phyloP scores from a whole-genome alignment of 2,329 filamentous ascomycete species.

The Amphichorda felina region DNA sequence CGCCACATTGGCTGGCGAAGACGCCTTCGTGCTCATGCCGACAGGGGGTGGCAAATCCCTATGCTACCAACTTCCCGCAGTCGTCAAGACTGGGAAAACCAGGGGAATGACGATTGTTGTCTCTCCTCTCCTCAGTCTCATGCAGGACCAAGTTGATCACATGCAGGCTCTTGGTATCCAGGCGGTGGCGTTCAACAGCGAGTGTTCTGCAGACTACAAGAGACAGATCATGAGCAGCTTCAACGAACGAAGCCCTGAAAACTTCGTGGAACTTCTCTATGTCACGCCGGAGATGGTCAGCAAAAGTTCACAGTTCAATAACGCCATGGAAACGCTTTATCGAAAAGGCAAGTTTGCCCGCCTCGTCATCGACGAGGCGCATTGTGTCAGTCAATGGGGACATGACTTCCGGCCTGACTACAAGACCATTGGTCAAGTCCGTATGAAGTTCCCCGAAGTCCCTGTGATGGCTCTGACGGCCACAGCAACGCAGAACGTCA shows the following conservation, averaged over 20 bases:
- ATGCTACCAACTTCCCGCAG: constrained; percentile 88
- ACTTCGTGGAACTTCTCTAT: constrained; percentile 77
- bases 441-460: constrained; percentile 61
- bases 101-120: constrained; percentile 83
- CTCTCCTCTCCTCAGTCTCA: constrained; percentile 88
- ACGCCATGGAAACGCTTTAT: constrained; percentile 57
- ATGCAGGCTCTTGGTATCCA: constrained; percentile 63
- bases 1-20: constrained; percentile 73
- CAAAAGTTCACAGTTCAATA: constrained; percentile 61
- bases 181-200: constrained; percentile 72
- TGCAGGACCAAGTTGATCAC: constrained; percentile 93
- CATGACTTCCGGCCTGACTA: constrained; percentile 97
- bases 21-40: constrained; percentile 94
- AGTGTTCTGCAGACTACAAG: constrained; percentile 52
- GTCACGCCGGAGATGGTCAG: constrained; percentile 95
- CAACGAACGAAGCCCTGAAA: constrained; percentile 52
- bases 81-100: constrained; percentile 71
- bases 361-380: constrained; percentile 96
- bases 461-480: constrained; percentile 93
- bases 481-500: constrained; percentile 88
- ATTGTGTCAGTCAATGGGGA: constrained; percentile 98
- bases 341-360: constrained; percentile 63
- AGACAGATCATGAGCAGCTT: constrained; percentile 54
- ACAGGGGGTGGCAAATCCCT: constrained; percentile 95
- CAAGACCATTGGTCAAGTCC: constrained; percentile 68